These are phyloP conservation scores for Amoebophrya sp. DNA, from an alignment of 169 alveolate species.

Conservation along the genomic window DNA sequence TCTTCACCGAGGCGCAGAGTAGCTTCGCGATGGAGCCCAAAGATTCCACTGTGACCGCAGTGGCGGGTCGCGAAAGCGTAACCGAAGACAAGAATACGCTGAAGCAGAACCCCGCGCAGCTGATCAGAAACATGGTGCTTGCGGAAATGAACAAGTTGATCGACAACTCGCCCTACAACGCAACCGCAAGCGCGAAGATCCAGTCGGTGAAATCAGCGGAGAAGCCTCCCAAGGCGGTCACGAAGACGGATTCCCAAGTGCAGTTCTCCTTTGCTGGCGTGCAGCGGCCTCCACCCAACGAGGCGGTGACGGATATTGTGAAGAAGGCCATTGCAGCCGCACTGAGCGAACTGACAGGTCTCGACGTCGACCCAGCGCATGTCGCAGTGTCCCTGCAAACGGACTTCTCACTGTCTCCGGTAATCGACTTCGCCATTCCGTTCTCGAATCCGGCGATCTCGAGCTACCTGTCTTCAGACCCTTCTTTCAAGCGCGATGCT, in stretches of 20 bases:
- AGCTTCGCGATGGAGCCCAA: neutral
- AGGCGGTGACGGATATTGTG: neutral
- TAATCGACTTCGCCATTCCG: neutral
- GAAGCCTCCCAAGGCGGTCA: neutral
- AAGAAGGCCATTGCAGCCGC: neutral
- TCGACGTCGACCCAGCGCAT: neutral
- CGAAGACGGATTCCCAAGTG: neutral
- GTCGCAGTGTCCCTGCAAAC: neutral
- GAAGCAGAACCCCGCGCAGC: neutral
- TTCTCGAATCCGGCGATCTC: neutral
- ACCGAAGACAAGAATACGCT: neutral
- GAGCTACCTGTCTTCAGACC: neutral
- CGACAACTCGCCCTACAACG: neutral
- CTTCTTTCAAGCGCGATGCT: neutral
- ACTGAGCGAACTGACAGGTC: neutral
- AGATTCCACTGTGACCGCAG: too few relatives aligned
- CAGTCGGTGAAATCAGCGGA: neutral
- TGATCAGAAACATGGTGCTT: neutral
- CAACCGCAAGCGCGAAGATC: neutral
- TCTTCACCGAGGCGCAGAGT: neutral
- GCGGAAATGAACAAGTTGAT: neutral
- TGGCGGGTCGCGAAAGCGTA: too few relatives aligned
- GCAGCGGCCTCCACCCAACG: neutral
- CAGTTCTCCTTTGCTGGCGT: neutral
- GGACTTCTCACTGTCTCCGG: neutral